Evolutionary conservation across 371 early-diverging fungal genomes (phyloP).

Genomic region (Fennellomyces sp.): DNA sequence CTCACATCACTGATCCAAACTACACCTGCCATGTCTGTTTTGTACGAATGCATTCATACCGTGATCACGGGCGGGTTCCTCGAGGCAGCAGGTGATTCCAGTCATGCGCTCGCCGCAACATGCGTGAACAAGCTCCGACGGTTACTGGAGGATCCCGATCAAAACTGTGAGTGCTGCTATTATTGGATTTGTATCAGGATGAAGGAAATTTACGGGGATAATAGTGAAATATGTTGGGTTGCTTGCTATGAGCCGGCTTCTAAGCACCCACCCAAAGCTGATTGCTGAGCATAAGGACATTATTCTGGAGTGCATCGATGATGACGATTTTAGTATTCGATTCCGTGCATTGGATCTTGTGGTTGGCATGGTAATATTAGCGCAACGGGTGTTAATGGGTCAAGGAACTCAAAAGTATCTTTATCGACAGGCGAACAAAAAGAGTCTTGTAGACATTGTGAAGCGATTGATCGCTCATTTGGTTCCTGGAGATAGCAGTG

Average conservation of each 20-base stretch:
- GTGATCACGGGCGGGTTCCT: constrained; percentile 91
- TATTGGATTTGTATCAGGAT: neutral
- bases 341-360: constrained; percentile 86
- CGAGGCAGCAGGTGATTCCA: constrained; percentile 63
- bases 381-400: neutral
- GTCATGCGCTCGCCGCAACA: constrained; percentile 75
- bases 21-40: constrained; percentile 91
- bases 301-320: constrained; percentile 88
- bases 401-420: neutral
- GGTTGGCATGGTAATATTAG: constrained; percentile 72
- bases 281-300: constrained; percentile 83
- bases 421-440: constrained; percentile 63
- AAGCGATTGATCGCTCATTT: constrained; percentile 83
- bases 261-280: constrained; percentile 81
- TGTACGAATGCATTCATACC: constrained; percentile 95
- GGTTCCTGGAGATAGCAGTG: constrained; percentile 37
- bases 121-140: constrained; percentile 86
- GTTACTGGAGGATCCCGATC: constrained; percentile 89
- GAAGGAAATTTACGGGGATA: neutral
- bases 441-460: constrained; percentile 80
- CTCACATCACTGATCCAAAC: constrained; percentile 83
- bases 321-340: constrained; percentile 90
- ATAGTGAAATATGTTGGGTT: constrained; percentile 92
- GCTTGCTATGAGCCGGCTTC: constrained; percentile 79
- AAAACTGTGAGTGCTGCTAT: constrained; percentile 71